Conservation (phyloP, 768 basidiomycete genomes). For the Leccinum disarticulatum region DNA sequence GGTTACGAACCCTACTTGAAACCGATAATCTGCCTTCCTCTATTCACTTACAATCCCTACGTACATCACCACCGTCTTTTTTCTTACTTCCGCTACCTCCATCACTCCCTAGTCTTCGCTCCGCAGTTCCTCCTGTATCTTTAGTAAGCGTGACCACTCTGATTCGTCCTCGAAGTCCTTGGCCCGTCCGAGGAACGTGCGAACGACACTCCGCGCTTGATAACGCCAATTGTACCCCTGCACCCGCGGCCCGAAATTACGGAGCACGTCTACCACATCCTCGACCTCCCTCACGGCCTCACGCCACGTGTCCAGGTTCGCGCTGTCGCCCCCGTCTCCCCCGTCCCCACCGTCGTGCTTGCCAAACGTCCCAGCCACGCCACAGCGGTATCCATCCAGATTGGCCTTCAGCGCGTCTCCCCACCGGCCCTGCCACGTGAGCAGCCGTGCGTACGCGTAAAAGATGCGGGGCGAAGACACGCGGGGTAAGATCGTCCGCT, state of each 20-base stretch:
- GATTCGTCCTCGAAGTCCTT: conserved; percentile 87
- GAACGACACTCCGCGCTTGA: conserved; percentile 82
- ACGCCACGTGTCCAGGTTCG: conserved; percentile 65
- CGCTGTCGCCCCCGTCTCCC: conserved; percentile 39
- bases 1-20: neutral
- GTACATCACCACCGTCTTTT: conserved; percentile 16
- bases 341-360: conserved; percentile 39
- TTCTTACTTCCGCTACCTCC: neutral
- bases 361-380: conserved; percentile 59
- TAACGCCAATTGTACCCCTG: conserved; percentile 72
- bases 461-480: conserved; percentile 79
- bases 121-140: conserved; percentile 42
- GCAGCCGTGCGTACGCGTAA: conserved; percentile 78
- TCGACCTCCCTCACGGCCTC: conserved; percentile 78
- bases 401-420: conserved; percentile 79
- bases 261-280: conserved; percentile 80
- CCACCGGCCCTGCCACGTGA: conserved; percentile 72
- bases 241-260: conserved; percentile 77
- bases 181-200: conserved; percentile 87
- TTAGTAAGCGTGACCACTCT: conserved; percentile 72
- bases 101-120: conserved; percentile 13
- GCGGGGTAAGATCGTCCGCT: conserved; percentile 76
- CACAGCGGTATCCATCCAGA: conserved; percentile 80
- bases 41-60: neutral
- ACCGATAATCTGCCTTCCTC: neutral